Evolutionary conservation across 2,329 filamentous ascomycete genomes (phyloP).

Genomic region (Xylaria sp.): DNA sequence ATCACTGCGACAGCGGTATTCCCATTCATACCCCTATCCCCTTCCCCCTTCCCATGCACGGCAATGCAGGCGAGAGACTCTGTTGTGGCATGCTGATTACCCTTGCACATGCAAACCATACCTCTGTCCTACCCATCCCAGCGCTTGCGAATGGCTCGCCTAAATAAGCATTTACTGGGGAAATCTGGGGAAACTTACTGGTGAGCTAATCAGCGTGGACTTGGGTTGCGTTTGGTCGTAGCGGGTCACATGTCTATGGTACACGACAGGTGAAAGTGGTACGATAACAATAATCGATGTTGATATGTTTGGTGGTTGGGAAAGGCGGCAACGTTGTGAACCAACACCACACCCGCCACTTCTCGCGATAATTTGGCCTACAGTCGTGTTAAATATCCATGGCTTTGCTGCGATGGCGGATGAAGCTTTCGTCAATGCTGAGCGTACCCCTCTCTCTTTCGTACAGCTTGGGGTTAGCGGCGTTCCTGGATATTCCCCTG

Average conservation of each 20-base stretch:
- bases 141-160: constrained; percentile 30
- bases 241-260: background rate
- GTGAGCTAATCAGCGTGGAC: constrained; percentile 5
- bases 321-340: background rate
- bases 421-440: constrained; percentile 2
- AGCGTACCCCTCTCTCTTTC: constrained; percentile 3
- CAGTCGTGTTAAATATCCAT: background rate
- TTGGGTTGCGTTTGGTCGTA: background rate
- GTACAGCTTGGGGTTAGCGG: background rate
- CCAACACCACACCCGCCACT: background rate
- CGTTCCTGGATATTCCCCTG: constrained; percentile 2
- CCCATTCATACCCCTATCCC: background rate
- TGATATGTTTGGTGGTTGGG: background rate
- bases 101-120: constrained; percentile 37
- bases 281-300: background rate
- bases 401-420: background rate
- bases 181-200: constrained; percentile 30
- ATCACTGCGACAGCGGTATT: constrained; percentile 30
- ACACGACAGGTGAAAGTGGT: background rate
- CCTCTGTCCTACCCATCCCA: constrained; percentile 30
- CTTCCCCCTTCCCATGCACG: constrained; percentile 27
- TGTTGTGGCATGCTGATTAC: constrained; percentile 26
- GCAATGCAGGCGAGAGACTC: constrained; percentile 33
- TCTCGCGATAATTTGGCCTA: background rate
- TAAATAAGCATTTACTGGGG: constrained; percentile 34